Percentiles rank a stretch among this genome's conserved stretches.
Evolutionary conservation across 192 early-diverging fungal species (phyloP).

Genomic region (Coemansia sp.): DNA sequence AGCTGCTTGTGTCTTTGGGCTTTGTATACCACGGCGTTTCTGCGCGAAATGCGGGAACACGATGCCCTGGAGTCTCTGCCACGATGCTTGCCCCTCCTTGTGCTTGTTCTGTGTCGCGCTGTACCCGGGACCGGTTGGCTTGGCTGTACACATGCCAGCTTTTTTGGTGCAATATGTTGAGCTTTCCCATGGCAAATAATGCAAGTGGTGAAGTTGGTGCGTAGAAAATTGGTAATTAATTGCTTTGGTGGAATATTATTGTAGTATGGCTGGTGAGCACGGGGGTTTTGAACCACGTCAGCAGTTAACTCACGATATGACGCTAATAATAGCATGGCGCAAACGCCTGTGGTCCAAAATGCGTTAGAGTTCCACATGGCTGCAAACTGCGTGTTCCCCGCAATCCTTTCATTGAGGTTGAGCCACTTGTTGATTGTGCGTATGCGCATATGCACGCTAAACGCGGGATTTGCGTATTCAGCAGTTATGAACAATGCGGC

Average conservation of each 20-base stretch:
- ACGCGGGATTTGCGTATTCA: background rate
- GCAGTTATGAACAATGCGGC: too few species aligned
- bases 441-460: background rate
- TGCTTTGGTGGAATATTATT: too few species aligned
- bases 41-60: background rate
- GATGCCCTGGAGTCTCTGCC: background rate
- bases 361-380: too few species aligned
- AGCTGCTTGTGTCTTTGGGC: background rate
- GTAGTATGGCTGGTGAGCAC: too few species aligned
- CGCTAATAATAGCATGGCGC: too few species aligned
- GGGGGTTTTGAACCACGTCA: too few species aligned
- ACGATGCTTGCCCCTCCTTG: background rate
- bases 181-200: conserved; percentile 3
- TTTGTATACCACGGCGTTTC: conserved; percentile 4
- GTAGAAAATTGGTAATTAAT: too few species aligned
- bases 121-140: conserved; percentile 6
- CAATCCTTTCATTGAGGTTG: too few species aligned
- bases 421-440: background rate
- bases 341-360: too few species aligned
- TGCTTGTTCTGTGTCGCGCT: conserved; percentile 7
- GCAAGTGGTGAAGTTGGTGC: too few species aligned
- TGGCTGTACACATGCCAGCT: conserved; percentile 18
- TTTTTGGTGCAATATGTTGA: conserved; percentile 10
- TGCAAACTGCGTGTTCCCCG: too few species aligned
- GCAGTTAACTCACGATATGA: too few species aligned